Conservation (phyloP, 192 early-diverging fungal species). For the Gonapodya sp. region DNA sequence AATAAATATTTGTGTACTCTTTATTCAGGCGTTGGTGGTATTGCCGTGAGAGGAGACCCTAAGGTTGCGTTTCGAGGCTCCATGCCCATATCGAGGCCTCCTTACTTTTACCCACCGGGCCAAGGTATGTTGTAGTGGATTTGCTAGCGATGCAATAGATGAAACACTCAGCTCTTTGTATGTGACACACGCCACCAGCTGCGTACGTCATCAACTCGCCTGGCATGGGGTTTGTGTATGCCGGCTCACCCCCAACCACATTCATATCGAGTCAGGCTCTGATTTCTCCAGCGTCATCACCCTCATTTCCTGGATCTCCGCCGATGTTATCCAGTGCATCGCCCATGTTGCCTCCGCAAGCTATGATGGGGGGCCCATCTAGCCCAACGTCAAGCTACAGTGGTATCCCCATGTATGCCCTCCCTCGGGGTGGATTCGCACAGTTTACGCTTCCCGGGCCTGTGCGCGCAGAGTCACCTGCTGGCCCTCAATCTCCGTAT, state of each 20-base stretch:
- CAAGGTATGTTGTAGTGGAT: background rate
- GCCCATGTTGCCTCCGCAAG: constrained; percentile 1
- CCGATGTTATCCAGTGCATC: background rate
- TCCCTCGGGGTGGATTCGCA: background rate
- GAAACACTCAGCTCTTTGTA: background rate
- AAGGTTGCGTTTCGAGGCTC: background rate
- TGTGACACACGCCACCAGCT: too few relatives aligned
- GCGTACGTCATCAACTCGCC: background rate
- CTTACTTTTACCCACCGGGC: background rate
- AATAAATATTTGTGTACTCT: background rate
- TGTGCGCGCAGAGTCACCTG: background rate
- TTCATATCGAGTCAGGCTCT: background rate
- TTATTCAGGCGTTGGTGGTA: background rate
- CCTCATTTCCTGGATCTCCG: background rate
- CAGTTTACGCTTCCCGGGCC: background rate
- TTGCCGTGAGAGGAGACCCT: background rate
- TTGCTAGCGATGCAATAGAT: too few relatives aligned
- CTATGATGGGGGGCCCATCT: constrained; percentile 1
- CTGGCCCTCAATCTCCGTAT: background rate
- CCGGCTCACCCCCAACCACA: background rate
- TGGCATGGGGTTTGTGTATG: background rate
- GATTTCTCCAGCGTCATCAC: background rate
- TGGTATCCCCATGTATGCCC: background rate
- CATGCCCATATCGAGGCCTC: background rate
- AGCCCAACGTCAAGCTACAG: background rate